These are phyloP conservation scores for Podosphaera aphanis DNA, from an alignment of 2,329 filamentous ascomycete species.

Conservation along the genomic window DNA sequence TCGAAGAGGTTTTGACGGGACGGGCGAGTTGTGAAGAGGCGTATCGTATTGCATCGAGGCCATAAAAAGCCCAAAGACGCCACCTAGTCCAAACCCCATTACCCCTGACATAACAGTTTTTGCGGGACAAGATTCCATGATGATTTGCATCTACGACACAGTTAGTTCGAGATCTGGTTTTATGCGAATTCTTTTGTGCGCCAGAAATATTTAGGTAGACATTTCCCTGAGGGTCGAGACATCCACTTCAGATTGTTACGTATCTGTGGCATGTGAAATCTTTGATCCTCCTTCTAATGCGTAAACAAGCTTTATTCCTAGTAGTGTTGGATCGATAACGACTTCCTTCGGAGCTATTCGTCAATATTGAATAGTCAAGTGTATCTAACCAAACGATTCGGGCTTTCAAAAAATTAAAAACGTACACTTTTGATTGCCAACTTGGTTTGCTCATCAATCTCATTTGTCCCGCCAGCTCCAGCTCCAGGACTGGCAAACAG, in stretches of 20 bases:
- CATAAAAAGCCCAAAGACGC: constrained; percentile 94
- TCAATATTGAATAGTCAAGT: no score
- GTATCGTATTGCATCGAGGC: constrained; percentile 99
- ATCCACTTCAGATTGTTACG: no score
- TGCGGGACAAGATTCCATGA: constrained; percentile 75
- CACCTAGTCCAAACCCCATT: constrained; percentile 85
- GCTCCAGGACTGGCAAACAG: constrained; percentile 5
- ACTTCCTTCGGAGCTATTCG: no score
- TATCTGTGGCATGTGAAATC: no score
- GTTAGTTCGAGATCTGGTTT: background rate
- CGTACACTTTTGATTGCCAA: constrained; percentile 14
- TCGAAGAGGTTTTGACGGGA: constrained; percentile 45
- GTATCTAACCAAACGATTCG: no score
- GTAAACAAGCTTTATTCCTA: no score
- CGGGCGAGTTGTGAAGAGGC: constrained; percentile 31
- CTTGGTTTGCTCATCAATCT: constrained; percentile 12
- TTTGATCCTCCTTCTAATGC: no score
- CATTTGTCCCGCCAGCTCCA: constrained; percentile 4
- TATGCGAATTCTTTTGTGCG: no score
- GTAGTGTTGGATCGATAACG: no score
- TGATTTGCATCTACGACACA: constrained; percentile 13
- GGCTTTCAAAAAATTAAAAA: constrained; percentile 1
- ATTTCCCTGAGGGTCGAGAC: no score
- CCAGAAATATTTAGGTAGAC: no score
- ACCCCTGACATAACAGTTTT: constrained; percentile 79